Conservation (phyloP, 2,329 filamentous ascomycete genomes). For the Colletotrichum magnum region DNA sequence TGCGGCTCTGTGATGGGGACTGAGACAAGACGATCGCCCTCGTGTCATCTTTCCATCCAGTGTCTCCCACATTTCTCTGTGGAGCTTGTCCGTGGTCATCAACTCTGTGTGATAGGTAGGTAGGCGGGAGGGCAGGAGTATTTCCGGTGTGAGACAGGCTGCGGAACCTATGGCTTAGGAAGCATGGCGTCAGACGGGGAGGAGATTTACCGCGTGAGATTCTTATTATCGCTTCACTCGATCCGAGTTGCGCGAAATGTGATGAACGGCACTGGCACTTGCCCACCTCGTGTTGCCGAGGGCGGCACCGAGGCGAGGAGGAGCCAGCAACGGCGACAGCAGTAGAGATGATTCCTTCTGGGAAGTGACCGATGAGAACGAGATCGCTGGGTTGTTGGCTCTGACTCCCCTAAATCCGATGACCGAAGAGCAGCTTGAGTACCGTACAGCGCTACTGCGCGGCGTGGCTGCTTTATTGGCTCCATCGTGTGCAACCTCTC, state of each 20-base stretch:
- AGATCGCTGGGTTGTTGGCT: slow-evolving; percentile 8
- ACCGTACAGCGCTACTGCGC: background rate
- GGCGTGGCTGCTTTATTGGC: slow-evolving; percentile 13
- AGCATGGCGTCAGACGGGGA: slow-evolving; percentile 5
- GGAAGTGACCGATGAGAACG: slow-evolving; percentile 11
- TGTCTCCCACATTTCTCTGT: background rate
- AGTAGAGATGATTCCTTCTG: background rate
- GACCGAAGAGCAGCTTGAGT: slow-evolving; percentile 5
- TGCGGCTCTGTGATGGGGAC: slow-evolving; percentile 31
- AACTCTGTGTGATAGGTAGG: too few species aligned
- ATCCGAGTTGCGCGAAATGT: background rate
- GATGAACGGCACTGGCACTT: background rate
- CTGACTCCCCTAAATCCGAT: slow-evolving; percentile 9
- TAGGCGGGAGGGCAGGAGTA: background rate
- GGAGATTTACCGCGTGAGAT: slow-evolving; percentile 3
- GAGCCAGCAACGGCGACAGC: background rate
- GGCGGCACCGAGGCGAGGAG: background rate
- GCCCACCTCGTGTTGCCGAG: background rate
- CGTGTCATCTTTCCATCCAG: slow-evolving; percentile 13
- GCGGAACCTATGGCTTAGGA: background rate
- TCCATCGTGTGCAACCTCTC: slow-evolving; percentile 67
- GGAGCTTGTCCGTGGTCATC: background rate
- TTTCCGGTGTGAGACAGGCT: background rate
- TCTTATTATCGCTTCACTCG: background rate
- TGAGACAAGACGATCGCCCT: slow-evolving; percentile 15